Conservation (phyloP, 176 grass and related monocot species). For the Pontederia paniculata region DNA sequence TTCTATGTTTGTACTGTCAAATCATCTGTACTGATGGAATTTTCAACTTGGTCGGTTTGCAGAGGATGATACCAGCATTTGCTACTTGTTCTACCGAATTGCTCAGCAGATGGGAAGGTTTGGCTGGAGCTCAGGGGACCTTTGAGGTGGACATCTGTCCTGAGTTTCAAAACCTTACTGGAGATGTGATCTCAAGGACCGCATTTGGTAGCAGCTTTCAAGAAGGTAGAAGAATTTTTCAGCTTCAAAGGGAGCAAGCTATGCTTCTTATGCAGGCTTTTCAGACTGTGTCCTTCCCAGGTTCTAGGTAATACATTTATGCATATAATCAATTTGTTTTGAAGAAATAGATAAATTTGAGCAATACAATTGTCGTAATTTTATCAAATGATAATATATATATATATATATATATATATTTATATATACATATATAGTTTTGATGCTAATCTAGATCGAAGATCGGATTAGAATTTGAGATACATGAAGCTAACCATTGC, state of each 20-base stretch:
- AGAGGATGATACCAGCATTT: slow-evolving; percentile 50
- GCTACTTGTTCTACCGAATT: slow-evolving; percentile 26
- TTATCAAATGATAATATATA: too few species aligned
- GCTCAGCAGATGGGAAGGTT: slow-evolving; percentile 38
- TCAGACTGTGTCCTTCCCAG: slow-evolving; percentile 27
- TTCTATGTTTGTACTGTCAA: not conserved
- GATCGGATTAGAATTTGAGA: too few species aligned
- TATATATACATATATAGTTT: too few species aligned
- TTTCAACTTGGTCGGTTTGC: not conserved
- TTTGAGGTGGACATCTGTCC: slow-evolving; percentile 34
- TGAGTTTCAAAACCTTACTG: slow-evolving; percentile 38
- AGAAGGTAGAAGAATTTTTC: slow-evolving; percentile 34
- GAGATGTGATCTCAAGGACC: slow-evolving; percentile 50
- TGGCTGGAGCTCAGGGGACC: slow-evolving; percentile 8
- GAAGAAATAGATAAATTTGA: too few species aligned
- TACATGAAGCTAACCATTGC: too few species aligned
- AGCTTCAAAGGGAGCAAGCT: slow-evolving; percentile 36
- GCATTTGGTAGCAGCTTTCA: slow-evolving; percentile 36
- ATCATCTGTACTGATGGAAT: not conserved
- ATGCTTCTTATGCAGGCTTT: slow-evolving; percentile 24
- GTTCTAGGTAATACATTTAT: slow-evolving; percentile 24
- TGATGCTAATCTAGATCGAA: too few species aligned
- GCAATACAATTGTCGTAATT: too few species aligned
- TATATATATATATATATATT: too few species aligned
- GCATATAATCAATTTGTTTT: too few species aligned